Evolutionary conservation across 2,329 filamentous ascomycete genomes (phyloP).

Genomic region (Trichoderma sp.): DNA sequence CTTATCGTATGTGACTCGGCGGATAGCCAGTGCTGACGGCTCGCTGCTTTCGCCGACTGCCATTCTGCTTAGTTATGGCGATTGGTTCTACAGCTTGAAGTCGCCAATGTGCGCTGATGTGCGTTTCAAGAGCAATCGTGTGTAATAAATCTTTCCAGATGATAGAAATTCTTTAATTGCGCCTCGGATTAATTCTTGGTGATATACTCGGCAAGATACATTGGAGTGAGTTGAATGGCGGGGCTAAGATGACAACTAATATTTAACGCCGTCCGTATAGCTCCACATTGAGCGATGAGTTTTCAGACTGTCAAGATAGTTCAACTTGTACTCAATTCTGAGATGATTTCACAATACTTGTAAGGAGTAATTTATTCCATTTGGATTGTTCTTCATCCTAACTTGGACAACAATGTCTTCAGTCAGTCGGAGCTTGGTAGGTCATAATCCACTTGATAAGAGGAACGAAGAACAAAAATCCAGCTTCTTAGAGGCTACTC

Average conservation of each 20-base stretch:
- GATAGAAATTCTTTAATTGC: background rate
- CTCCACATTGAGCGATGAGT: background rate
- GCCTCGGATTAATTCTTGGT: background rate
- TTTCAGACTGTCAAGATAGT: background rate
- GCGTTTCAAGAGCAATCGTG: background rate
- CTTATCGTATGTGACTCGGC: slow-evolving; percentile 7
- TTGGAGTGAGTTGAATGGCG: background rate
- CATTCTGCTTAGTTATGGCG: background rate
- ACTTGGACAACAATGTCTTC: background rate
- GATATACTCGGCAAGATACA: background rate
- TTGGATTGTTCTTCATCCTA: background rate
- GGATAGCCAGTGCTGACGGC: background rate
- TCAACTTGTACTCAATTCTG: background rate
- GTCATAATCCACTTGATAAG: background rate
- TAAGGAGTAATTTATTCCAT: background rate
- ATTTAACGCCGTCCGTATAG: background rate
- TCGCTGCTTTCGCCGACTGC: background rate
- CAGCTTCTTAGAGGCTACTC: background rate
- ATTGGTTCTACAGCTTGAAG: background rate
- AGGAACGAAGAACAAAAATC: background rate
- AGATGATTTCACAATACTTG: background rate
- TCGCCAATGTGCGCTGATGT: background rate
- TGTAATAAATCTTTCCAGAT: background rate
- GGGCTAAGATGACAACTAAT: background rate
- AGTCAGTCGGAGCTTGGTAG: background rate